A percentile compares a stretch with the other conserved stretches of the same genome.
Evolutionary conservation across 768 basidiomycete species (phyloP).

Genomic region (Pleurotus djamor): DNA sequence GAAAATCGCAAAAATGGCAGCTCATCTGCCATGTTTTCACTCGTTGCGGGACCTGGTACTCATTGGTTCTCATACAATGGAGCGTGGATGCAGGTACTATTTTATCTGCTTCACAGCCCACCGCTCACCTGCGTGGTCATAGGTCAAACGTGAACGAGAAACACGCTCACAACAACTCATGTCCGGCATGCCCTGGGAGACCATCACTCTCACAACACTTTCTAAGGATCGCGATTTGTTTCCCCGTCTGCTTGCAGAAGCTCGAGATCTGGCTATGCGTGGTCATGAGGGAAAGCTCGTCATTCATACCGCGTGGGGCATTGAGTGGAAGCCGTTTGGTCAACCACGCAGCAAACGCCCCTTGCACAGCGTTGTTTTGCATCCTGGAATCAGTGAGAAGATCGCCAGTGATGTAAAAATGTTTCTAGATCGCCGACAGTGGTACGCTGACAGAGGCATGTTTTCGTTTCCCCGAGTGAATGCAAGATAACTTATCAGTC

Average conservation of each 20-base stretch:
- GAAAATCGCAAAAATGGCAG: constrained; percentile 91
- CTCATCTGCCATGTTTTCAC: constrained; percentile 82
- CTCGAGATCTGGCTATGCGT: constrained; percentile 83
- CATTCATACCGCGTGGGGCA: constrained; percentile 95
- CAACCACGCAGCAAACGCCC: constrained; percentile 86
- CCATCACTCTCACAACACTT: constrained; percentile 89
- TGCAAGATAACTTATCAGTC: constrained; percentile 5
- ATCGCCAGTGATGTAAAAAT: constrained; percentile 80
- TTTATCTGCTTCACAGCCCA: constrained; percentile 8
- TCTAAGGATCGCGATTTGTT: constrained; percentile 85
- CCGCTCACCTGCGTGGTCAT: constrained; percentile 9
- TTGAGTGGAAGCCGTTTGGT: constrained; percentile 95
- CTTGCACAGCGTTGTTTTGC: constrained; percentile 85
- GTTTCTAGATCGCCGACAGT: constrained; percentile 81
- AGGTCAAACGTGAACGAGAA: constrained; percentile 96
- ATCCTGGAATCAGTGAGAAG: constrained; percentile 75
- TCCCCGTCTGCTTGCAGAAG: constrained; percentile 77
- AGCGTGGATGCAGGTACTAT: constrained; percentile 90
- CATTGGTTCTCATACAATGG: constrained; percentile 90
- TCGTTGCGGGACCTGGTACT: constrained; percentile 94
- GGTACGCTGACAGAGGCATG: constrained; percentile 96
- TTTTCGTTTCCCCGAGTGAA: background rate
- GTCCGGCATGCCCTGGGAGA: constrained; percentile 97
- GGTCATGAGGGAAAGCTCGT: constrained; percentile 93
- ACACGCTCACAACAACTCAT: constrained; percentile 88